Conservation (phyloP, 1,139 yeast genomes). For the Suhomyces anneliseae region DNA sequence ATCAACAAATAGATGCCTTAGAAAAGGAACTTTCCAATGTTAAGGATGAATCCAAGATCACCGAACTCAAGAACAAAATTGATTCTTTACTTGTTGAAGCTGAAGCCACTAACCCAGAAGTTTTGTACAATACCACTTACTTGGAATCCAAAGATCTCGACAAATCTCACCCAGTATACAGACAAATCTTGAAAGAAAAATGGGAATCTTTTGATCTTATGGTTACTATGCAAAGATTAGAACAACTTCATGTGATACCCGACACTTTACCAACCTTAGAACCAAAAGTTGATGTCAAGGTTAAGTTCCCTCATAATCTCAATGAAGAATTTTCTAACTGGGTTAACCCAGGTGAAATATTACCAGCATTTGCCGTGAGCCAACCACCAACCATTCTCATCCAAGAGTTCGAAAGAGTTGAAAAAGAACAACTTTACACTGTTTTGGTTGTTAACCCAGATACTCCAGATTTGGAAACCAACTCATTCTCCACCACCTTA, state of each 20-base stretch:
- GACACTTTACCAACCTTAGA: constrained; percentile 88
- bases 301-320: constrained; percentile 73
- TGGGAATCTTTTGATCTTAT: constrained; percentile 74
- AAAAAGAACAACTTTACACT: constrained; percentile 58
- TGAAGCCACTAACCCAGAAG: constrained; percentile 79
- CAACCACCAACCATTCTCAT: constrained; percentile 75
- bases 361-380: constrained; percentile 72
- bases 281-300: constrained; percentile 75
- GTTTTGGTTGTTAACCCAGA: constrained; percentile 88
- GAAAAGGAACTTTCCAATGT: constrained; percentile 7
- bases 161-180: constrained; percentile 73
- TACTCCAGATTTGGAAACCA: constrained; percentile 71
- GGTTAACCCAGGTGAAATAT: constrained; percentile 75
- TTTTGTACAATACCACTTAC: constrained; percentile 60
- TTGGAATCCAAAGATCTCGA: constrained; percentile 52
- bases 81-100: constrained; percentile 41
- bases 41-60: constrained; percentile 8
- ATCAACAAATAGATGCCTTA: constrained; percentile 19
- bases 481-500: constrained; percentile 69
- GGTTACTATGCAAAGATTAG: constrained; percentile 85
- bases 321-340: constrained; percentile 52
- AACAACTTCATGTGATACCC: constrained; percentile 81
- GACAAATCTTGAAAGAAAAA: constrained; percentile 62
- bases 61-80: constrained; percentile 14
- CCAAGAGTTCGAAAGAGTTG: constrained; percentile 62